A percentile compares a stretch with the other conserved stretches of the same genome.
These are phyloP conservation scores for Chiua sp. DNA, from an alignment of 1,284 basidiomycete species.

Conservation along the genomic window DNA sequence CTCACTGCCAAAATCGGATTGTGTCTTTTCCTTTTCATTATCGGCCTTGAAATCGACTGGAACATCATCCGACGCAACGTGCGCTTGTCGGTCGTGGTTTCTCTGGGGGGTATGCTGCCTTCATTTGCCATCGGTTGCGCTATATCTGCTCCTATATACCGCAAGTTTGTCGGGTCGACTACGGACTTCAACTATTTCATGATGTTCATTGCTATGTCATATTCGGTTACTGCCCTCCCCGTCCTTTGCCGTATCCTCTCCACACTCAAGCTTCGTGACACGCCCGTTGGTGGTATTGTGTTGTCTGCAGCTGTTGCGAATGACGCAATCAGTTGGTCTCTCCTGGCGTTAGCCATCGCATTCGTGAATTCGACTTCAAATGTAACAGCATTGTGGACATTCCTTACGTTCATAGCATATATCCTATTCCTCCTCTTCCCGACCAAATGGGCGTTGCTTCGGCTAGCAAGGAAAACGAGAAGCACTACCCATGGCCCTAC, in stretches of 20 bases:
- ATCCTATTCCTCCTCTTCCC: constrained; percentile 81
- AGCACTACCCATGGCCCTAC: constrained; percentile 82
- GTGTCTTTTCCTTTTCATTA: constrained; percentile 91
- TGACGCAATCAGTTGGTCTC: constrained; percentile 80
- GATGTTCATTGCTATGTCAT: constrained; percentile 92
- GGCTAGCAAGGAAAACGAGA: constrained; percentile 81
- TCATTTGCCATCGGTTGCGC: constrained; percentile 90
- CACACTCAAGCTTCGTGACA: constrained; percentile 85
- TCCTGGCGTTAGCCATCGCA: constrained; percentile 86
- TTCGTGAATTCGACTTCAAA: constrained; percentile 86
- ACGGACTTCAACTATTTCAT: constrained; percentile 87
- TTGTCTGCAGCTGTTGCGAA: constrained; percentile 95
- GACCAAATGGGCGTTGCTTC: constrained; percentile 64
- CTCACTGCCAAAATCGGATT: constrained; percentile 94
- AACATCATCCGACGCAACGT: constrained; percentile 63
- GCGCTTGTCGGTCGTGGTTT: constrained; percentile 50
- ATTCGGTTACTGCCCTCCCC: constrained; percentile 93
- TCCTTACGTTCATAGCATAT: constrained; percentile 86
- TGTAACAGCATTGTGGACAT: constrained; percentile 79
- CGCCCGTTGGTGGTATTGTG: constrained; percentile 92
- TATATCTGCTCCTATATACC: constrained; percentile 82
- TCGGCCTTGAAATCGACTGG: constrained; percentile 91
- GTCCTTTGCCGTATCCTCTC: constrained; percentile 92
- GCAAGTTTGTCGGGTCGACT: constrained; percentile 71
- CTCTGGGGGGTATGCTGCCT: constrained; percentile 72